phyloP scores from a whole-genome alignment of 352 stramenopile species.

The Globisporangium acanthophoron region DNA sequence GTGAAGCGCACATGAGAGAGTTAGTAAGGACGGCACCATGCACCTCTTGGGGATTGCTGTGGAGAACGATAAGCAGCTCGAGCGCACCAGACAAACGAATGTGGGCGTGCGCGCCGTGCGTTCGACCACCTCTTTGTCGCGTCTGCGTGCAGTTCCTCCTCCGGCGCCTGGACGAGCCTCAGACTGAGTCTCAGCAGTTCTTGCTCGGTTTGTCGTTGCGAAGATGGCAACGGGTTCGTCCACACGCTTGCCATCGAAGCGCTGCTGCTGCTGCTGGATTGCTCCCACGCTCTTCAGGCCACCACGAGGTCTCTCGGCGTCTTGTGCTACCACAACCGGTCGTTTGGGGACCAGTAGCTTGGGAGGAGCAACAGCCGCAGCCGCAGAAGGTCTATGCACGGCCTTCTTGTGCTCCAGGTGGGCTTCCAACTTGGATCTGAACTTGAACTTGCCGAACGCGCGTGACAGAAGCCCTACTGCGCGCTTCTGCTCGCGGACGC shows the following conservation, averaged over 20 bases:
- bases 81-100: slow-evolving; percentile 24
- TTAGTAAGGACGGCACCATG: too few species aligned
- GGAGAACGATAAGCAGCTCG: too few species aligned
- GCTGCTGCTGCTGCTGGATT: slow-evolving; percentile 1
- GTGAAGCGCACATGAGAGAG: too few species aligned
- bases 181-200: too few species aligned
- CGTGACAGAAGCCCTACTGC: slow-evolving; percentile 9
- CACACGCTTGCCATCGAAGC: neutral
- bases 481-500: slow-evolving; percentile 4
- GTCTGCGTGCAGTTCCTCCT: too few species aligned
- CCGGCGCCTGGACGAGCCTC: too few species aligned
- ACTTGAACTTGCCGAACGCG: slow-evolving; percentile 16
- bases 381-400: slow-evolving; percentile 1
- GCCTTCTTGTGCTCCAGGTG: slow-evolving; percentile 21
- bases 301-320: slow-evolving; percentile 4
- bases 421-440: slow-evolving; percentile 7
- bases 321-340: neutral
- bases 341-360: slow-evolving; percentile 1
- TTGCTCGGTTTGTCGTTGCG: too few species aligned
- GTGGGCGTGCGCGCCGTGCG: slow-evolving; percentile 10
- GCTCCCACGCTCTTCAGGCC: neutral
- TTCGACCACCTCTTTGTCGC: slow-evolving; percentile 5
- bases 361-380: too few species aligned
- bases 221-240: too few species aligned
- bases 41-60: too few species aligned